Base-by-base conservation (phyloP, 768 basidiomycete species). In the Hygrocybe coccinea region DNA sequence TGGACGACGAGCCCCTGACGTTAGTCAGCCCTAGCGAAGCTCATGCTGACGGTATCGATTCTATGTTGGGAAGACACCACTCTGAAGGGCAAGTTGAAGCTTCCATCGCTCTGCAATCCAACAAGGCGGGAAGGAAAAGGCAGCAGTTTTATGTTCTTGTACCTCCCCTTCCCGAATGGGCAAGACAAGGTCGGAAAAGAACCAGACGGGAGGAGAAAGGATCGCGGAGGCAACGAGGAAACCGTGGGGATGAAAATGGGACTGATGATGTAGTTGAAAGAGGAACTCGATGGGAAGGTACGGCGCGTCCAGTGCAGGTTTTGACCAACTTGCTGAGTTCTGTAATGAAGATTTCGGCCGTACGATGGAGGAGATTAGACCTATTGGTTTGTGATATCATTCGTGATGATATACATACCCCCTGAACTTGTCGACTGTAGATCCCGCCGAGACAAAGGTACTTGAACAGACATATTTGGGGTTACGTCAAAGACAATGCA, bases 381-480 rank as follows among this genome's bases (percentile, higher is more conserved):
- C 47, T 59, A 52, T 50, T 36, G 34, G 47, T 46, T 58, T 29
- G 48, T 51, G 19, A 34, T 35, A 52, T 41, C 25, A 56, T 56
- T 63, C 58, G 52, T 50, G 15, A 15, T 21, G 21, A 25, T 29
- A 15, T 12, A 35, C 49, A 2, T 6, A 17, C 14, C 29, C 15
- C 8, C 9, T 21, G 15, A 8, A 41, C 10, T 51, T 29, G 29
- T 29, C 11, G 19, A 14, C 67, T 33, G 53, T 59, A 79, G 82
- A 79, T 60, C 67, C 66, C 38, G 67, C 59, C 59, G 80, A 81
- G 62, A 72, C 67, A 52, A 67, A 73, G 41, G 74, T 78, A 34
- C 68, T 83, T 57, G 64, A 73, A 52, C 64, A 80, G 55, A 76
- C 84, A 52, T 78, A 74, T 56, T 73, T 74, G 7, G 73, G 80